Evolutionary conservation across 2,329 filamentous ascomycete species (phyloP).

Genomic region (Pseudocercospora macadamiae): DNA sequence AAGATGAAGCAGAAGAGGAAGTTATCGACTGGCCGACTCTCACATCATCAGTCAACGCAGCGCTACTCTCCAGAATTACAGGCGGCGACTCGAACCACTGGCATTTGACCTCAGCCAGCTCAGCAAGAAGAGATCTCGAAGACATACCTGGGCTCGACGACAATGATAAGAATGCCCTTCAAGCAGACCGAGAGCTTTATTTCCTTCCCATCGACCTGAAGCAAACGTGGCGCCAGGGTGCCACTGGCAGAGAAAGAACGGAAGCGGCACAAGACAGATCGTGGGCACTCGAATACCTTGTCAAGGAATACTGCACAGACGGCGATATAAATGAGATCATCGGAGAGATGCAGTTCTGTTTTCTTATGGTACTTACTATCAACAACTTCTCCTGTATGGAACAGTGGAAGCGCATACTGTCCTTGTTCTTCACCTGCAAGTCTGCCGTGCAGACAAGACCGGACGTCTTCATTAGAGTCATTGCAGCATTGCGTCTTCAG

Average conservation of each 20-base stretch:
- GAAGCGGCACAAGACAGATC: conserved; percentile 65
- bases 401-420: conserved; percentile 65
- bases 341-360: conserved; percentile 65
- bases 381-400: conserved; percentile 69
- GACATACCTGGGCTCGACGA: conserved; percentile 60
- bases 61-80: conserved; percentile 55
- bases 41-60: conserved; percentile 53
- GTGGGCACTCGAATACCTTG: conserved; percentile 61
- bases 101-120: conserved; percentile 61
- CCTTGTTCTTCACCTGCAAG: conserved; percentile 60
- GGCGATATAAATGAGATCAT: conserved; percentile 42
- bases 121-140: conserved; percentile 59
- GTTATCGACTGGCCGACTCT: conserved; percentile 57
- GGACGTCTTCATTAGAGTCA: conserved; percentile 55
- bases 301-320: conserved; percentile 46
- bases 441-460: conserved; percentile 53
- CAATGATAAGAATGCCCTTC: conserved; percentile 35
- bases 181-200: conserved; percentile 50
- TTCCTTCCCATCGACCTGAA: conserved; percentile 64
- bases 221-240: conserved; percentile 64
- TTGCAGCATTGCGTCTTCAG: conserved; percentile 56
- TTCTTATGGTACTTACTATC: conserved; percentile 64
- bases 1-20: conserved; percentile 41
- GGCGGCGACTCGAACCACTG: conserved; percentile 53
- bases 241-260: conserved; percentile 64